Conservation (phyloP, 768 basidiomycete species). For the Trametopsis cervina region DNA sequence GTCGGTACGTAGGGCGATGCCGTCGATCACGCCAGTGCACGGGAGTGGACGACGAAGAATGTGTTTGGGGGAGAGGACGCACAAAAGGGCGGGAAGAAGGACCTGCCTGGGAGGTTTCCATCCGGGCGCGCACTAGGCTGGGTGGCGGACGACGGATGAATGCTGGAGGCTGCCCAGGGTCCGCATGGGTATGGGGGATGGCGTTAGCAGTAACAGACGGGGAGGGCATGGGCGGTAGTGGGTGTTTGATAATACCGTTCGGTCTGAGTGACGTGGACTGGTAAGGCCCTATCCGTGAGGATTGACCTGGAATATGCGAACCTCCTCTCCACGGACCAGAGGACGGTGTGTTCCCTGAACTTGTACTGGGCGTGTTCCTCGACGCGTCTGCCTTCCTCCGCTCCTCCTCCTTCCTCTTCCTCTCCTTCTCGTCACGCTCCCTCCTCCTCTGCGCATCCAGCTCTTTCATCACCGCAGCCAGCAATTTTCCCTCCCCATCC, state of each 20-base stretch:
- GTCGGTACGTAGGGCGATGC: conserved; percentile 16
- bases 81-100: conserved; percentile 15
- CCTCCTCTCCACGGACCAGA: neutral
- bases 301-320: neutral
- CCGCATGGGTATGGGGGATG: neutral
- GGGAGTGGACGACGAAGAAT: conserved; percentile 32
- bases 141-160: conserved; percentile 21
- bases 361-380: conserved; percentile 1
- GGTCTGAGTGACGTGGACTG: too few species aligned
- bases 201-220: neutral
- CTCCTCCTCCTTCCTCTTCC: conserved; percentile 7
- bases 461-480: conserved; percentile 62
- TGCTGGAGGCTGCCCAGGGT: conserved; percentile 8
- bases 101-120: conserved; percentile 19
- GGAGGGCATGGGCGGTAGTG: neutral
- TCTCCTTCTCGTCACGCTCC: conserved; percentile 27
- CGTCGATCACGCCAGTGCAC: conserved; percentile 17
- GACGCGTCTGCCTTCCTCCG: conserved; percentile 8
- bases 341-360: conserved; percentile 1
- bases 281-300: neutral
- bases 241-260: neutral
- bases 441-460: conserved; percentile 47
- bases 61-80: conserved; percentile 13
- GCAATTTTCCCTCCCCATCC: conserved; percentile 64
- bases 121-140: conserved; percentile 14